Base-by-base conservation (phyloP, 1,284 basidiomycete genomes). In the Porodaedalea pini region DNA sequence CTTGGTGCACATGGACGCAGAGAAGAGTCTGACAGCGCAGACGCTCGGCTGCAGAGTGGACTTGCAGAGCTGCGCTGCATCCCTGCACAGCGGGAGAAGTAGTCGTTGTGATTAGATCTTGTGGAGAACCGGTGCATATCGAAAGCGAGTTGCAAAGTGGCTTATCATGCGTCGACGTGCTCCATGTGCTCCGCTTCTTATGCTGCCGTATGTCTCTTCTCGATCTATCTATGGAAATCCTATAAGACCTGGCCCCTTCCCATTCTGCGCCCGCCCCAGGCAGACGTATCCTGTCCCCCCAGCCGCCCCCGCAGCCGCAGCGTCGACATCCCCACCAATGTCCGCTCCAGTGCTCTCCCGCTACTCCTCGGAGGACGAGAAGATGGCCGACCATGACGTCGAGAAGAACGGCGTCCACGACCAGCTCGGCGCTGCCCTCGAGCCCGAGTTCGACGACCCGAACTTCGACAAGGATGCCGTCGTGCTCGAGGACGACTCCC, bases 401-500 rank as follows among this genome's bases (percentile, higher is more conserved):
- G 57, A 59, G 47, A 59, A 55, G 52, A 29, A 36, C 25, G 36
- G 4, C 23, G 51, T 23, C 31, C 19, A 6, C n/a, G 54, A 56
- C 11, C 19, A 47, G 8, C 17, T 47, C 41, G 54, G 15, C 7
- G 31, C 29, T 10, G 3, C 43, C 17, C 47, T 48, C 15, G 57
- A 48, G 39, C 52, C 64, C 25, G 61, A 63, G 21, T 64, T 67
- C 45, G 66, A 67, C 40, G 66, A 68, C 58, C 67, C 67, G 8
- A 69, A 69, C 63, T 54, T 67, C 49, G 67, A 68, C 61, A 61
- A 55, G 41, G 48, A 51, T n/a, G 62, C 61, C 29, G 34, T 67
- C 11, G 61, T 62, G 21, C 39, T 63, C 25, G 78, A 81, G 69
- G 79, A 81, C 54, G 81, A 71, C 47, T 73, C 71, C 0, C 77